Conservation (phyloP, 805 yeast species). For the Kodamaea laetipori region DNA sequence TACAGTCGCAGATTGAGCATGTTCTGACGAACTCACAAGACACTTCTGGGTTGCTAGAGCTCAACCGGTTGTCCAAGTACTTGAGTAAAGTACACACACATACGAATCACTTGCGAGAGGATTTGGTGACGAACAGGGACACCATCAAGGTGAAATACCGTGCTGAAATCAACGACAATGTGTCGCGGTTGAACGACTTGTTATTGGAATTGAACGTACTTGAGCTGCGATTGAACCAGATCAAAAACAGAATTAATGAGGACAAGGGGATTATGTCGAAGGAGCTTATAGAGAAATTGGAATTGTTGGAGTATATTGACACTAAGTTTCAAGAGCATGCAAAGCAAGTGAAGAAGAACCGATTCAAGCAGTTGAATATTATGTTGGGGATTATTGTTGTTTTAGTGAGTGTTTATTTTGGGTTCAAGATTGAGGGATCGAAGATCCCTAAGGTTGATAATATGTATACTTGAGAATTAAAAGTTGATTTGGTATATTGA, state of each 20-base stretch:
- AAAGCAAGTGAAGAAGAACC: slow-evolving; percentile 24
- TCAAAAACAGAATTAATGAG: slow-evolving; percentile 25
- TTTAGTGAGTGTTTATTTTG: slow-evolving; percentile 20
- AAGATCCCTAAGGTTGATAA: too few species aligned
- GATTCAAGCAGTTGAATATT: slow-evolving; percentile 32
- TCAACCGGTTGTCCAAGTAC: slow-evolving; percentile 20
- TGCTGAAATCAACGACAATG: slow-evolving; percentile 28
- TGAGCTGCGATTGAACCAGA: slow-evolving; percentile 27
- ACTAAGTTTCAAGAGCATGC: slow-evolving; percentile 31
- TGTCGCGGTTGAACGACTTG: slow-evolving; percentile 32
- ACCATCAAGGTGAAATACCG: slow-evolving; percentile 24
- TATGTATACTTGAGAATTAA: too few species aligned
- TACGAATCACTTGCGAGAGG: slow-evolving; percentile 22
- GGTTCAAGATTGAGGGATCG: slow-evolving; percentile 4
- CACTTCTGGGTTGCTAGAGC: slow-evolving; percentile 13
- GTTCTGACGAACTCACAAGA: slow-evolving; percentile 6
- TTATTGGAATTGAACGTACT: slow-evolving; percentile 25
- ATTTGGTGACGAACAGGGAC: slow-evolving; percentile 21
- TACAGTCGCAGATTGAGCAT: slow-evolving; percentile 1
- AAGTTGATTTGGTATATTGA: too few species aligned
- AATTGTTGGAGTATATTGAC: slow-evolving; percentile 35
- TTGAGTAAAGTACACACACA: slow-evolving; percentile 20
- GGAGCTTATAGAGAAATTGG: slow-evolving; percentile 32
- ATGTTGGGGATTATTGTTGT: slow-evolving; percentile 21
- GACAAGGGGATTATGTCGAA: slow-evolving; percentile 29